These are phyloP conservation scores for Tardiomyces depauwii DNA, from an alignment of 1,139 yeast species.

Conservation along the genomic window DNA sequence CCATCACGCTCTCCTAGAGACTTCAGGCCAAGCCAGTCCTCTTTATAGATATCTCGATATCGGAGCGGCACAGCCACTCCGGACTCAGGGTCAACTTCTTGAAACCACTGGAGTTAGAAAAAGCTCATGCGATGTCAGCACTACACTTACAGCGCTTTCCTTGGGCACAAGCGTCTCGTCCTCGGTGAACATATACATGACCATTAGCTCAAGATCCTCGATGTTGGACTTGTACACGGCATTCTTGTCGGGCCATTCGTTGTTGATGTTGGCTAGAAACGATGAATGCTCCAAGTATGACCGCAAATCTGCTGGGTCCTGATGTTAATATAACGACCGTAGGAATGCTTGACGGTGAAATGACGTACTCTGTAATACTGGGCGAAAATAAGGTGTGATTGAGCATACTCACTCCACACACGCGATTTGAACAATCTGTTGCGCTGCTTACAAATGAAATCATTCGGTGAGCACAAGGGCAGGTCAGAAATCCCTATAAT, in stretches of 20 bases:
- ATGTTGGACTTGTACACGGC: constrained; percentile 35
- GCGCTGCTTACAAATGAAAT: constrained; percentile 51
- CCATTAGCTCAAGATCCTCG: constrained; percentile 37
- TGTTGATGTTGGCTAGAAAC: constrained; percentile 56
- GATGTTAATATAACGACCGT: not conserved
- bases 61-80: not conserved
- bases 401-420: constrained; percentile 51
- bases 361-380: constrained; percentile 48
- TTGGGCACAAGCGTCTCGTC: constrained; percentile 66
- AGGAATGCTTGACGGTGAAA: not conserved
- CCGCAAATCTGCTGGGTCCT: constrained; percentile 31
- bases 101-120: constrained; percentile 30
- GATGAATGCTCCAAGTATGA: constrained; percentile 39
- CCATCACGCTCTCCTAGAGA: constrained; percentile 32
- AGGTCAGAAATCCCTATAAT: constrained; percentile 40
- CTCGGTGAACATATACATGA: constrained; percentile 45
- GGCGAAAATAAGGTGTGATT: constrained; percentile 52
- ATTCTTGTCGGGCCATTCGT: constrained; percentile 35
- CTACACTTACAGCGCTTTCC: constrained; percentile 37
- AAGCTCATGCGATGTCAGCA: not conserved
- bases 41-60: constrained; percentile 26
- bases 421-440: constrained; percentile 47
- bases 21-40: constrained; percentile 52
- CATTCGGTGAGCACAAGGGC: constrained; percentile 46
- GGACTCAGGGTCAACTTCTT: constrained; percentile 34